phyloP scores from a whole-genome alignment of 768 basidiomycete species.

The Boletus sp. region DNA sequence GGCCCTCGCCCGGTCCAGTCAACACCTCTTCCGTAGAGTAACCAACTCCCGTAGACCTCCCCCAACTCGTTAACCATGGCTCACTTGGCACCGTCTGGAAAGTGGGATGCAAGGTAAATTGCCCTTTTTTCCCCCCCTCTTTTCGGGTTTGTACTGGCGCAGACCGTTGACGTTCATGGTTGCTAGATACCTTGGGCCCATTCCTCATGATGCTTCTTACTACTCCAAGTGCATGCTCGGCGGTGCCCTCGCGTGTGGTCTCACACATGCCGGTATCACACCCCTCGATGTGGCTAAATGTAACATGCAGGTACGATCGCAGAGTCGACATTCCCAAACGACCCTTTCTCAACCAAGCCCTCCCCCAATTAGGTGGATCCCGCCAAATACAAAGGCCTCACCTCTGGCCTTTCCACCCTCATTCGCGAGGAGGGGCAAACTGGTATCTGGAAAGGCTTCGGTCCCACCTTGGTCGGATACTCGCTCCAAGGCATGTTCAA shows the following conservation, averaged over 20 bases:
- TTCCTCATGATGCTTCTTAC: slow-evolving; percentile 72
- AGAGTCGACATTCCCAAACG: no score
- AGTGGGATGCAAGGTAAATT: slow-evolving; percentile 72
- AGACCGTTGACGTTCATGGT: slow-evolving; percentile 1
- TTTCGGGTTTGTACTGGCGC: background rate
- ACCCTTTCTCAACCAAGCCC: background rate
- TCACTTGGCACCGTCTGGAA: slow-evolving; percentile 45
- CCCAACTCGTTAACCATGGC: slow-evolving; percentile 44
- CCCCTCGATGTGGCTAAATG: slow-evolving; percentile 88
- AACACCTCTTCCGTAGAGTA: slow-evolving; percentile 18
- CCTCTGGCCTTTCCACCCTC: slow-evolving; percentile 58
- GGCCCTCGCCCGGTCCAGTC: slow-evolving; percentile 12
- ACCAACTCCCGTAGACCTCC: slow-evolving; percentile 31
- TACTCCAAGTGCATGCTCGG: slow-evolving; percentile 87
- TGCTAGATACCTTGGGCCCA: slow-evolving; percentile 62
- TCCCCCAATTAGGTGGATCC: slow-evolving; percentile 70
- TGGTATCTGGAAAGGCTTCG: slow-evolving; percentile 93
- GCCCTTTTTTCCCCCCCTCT: slow-evolving; percentile 4
- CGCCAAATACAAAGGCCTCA: slow-evolving; percentile 66
- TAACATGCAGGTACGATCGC: slow-evolving; percentile 77
- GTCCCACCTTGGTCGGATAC: slow-evolving; percentile 91
- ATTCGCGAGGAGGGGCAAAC: slow-evolving; percentile 75
- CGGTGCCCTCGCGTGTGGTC: slow-evolving; percentile 81
- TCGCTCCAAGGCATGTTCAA: slow-evolving; percentile 98
- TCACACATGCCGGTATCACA: slow-evolving; percentile 86